Evolutionary conservation across 495 filamentous ascomycete genomes (phyloP), one percentile per base, ranked within the genome.

Genomic region (Cudoniella acicularis): DNA sequence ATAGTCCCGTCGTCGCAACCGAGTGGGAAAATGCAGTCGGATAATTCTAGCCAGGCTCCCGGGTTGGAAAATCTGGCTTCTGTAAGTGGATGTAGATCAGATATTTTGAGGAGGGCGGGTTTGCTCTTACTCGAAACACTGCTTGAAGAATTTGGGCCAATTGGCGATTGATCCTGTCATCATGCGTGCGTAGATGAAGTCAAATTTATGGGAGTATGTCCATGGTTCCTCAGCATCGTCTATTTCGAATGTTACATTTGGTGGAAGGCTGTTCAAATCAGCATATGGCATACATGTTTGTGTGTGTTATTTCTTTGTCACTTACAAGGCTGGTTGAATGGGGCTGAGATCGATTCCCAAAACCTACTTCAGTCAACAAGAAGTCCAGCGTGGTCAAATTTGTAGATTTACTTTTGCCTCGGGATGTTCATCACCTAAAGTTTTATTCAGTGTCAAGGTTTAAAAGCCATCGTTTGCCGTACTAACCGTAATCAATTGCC

Each of bases 221-320:
- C 82, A 86, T 2, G 75, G 68, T 40, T 79, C 76, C 63, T 83
- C 81, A 1, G 75, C 75, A 57, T 84, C 79, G 59, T 80, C 77
- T 49, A 84, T 74, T 22, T 79, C 62, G 64, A 85, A 84, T 20
- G 53, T 63, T 30, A 77, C 72, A 56, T 86, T 85, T 17, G 77
- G 75, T 8, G 83, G 81, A 10, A 79, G 49, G 48, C 73, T 74
- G 49, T 9, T 18, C 2, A 22, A 26, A 26, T 52, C 23, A 52
- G 48, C 6, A 6, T 10, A 10, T 48, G 20, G 22, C 20, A 22
- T 25, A 22, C 20, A 46, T 21, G n/a, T n/a, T n/a, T n/a, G n/a
- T n/a, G n/a, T n/a, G n/a, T n/a, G n/a, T n/a, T n/a, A n/a, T n/a
- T n/a, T n/a, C n/a, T n/a, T n/a, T n/a, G 11, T 9, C 43, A 46